These are phyloP conservation scores for Gryganskiella cystojenkinii DNA, from an alignment of 192 early-diverging fungal species.

Conservation along the genomic window DNA sequence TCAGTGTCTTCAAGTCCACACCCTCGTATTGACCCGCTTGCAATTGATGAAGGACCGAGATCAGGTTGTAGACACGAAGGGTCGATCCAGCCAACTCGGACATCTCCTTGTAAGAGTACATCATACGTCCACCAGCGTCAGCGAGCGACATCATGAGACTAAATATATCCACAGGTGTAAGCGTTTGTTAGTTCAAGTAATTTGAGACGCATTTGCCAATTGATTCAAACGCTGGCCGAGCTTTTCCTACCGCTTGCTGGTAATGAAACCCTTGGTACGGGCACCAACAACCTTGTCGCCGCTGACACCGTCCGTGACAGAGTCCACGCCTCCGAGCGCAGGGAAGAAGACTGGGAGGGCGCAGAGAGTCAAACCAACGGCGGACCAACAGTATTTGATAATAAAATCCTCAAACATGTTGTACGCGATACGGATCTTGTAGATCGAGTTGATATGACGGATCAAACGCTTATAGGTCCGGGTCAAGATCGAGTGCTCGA, in stretches of 20 bases:
- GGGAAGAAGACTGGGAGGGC: constrained; percentile 90
- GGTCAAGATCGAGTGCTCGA: constrained; percentile 88
- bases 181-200: too few relatives aligned
- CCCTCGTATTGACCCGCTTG: constrained; percentile 67
- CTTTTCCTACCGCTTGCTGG: constrained; percentile 77
- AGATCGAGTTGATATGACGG: constrained; percentile 88
- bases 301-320: constrained; percentile 48
- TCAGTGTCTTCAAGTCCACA: constrained; percentile 3
- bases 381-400: constrained; percentile 97
- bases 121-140: constrained; percentile 96
- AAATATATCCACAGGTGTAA: too few relatives aligned
- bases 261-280: constrained; percentile 89
- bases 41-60: constrained; percentile 86
- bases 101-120: constrained; percentile 96
- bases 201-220: not conserved
- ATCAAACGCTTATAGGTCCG: constrained; percentile 80
- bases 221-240: not conserved
- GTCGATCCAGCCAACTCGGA: constrained; percentile 93
- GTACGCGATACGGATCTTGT: constrained; percentile 89
- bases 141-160: constrained; percentile 88
- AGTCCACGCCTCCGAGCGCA: constrained; percentile 59
- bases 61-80: constrained; percentile 84
- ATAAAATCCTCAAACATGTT: constrained; percentile 96
- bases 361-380: constrained; percentile 86
- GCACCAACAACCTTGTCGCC: constrained; percentile 56